Conservation (phyloP, 495 filamentous ascomycete genomes). For the Rostrohypoxylon terebratum region DNA sequence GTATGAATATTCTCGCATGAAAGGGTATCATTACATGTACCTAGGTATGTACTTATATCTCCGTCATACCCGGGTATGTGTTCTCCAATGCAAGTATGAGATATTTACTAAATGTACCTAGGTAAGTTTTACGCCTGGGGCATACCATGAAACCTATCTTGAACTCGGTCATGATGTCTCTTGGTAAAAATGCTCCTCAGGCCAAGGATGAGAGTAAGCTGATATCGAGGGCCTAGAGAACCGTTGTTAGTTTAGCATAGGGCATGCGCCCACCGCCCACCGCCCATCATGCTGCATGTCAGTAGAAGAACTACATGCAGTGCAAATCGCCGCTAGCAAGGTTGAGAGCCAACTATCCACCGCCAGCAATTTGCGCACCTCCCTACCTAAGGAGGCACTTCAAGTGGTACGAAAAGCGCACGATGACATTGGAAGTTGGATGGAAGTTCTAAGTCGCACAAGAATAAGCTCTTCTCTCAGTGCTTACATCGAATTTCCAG, state of each 20-base stretch:
- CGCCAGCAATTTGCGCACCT: not conserved
- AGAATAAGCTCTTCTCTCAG: not conserved
- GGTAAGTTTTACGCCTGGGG: not conserved
- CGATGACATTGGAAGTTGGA: not conserved
- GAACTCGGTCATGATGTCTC: constrained; percentile 1
- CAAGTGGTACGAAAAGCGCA: not conserved
- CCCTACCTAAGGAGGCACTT: not conserved
- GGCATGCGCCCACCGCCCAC: not conserved
- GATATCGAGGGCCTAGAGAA: not conserved
- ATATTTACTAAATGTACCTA: not conserved
- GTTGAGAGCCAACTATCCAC: not conserved
- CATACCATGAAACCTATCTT: not conserved
- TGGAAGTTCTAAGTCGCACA: not conserved
- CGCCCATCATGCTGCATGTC: too few species aligned
- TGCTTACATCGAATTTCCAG: not conserved
- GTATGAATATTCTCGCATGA: not conserved
- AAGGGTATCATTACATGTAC: not conserved
- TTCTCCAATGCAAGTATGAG: not conserved
- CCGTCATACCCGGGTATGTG: not conserved
- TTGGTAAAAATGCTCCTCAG: not conserved
- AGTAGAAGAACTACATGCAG: not conserved
- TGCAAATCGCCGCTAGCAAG: not conserved
- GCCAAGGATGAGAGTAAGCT: constrained; percentile 2
- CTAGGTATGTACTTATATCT: not conserved
- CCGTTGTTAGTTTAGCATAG: constrained; percentile 5